phyloP scores from a whole-genome alignment of 331 rosid species.

The Rhamnella rubrinervis region DNA sequence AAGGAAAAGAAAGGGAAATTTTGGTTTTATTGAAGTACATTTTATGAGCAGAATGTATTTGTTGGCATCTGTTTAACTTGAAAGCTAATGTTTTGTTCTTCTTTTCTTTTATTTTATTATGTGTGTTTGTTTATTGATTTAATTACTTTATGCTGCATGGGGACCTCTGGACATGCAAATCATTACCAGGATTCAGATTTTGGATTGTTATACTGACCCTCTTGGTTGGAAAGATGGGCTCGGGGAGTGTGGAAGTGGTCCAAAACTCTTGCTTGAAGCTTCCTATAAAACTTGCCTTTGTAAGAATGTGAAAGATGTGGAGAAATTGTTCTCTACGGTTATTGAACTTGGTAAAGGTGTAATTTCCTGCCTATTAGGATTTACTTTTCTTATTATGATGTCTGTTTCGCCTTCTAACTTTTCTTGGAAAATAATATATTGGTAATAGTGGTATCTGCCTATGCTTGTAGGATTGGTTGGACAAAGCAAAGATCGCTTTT shows the following conservation, averaged over 20 bases:
- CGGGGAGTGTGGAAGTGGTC: slow-evolving; percentile 30
- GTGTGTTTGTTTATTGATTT: not conserved
- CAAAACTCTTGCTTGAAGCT: slow-evolving; percentile 29
- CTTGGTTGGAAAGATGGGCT: slow-evolving; percentile 73
- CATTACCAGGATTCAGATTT: slow-evolving; percentile 58
- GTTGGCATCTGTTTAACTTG: not conserved
- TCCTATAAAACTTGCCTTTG: slow-evolving; percentile 31
- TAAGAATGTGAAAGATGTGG: slow-evolving; percentile 53
- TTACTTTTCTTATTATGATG: not conserved
- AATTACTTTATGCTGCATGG: not conserved
- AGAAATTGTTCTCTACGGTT: slow-evolving; percentile 45
- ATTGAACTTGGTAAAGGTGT: slow-evolving; percentile 66
- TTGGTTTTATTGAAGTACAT: not conserved
- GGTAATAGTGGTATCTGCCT: not conserved
- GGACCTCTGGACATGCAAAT: slow-evolving; percentile 5
- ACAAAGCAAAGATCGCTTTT: slow-evolving; percentile 48
- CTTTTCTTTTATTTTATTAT: not conserved
- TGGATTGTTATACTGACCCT: slow-evolving; percentile 86
- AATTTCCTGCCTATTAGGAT: not conserved
- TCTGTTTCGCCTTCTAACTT: not conserved
- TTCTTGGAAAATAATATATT: not conserved
- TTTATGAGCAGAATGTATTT: not conserved
- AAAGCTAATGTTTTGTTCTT: not conserved
- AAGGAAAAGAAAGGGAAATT: not conserved
- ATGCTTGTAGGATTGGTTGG: slow-evolving; percentile 65